phyloP scores from a whole-genome alignment of 73 alveolate species.

The Paramecium biaurelia region DNA sequence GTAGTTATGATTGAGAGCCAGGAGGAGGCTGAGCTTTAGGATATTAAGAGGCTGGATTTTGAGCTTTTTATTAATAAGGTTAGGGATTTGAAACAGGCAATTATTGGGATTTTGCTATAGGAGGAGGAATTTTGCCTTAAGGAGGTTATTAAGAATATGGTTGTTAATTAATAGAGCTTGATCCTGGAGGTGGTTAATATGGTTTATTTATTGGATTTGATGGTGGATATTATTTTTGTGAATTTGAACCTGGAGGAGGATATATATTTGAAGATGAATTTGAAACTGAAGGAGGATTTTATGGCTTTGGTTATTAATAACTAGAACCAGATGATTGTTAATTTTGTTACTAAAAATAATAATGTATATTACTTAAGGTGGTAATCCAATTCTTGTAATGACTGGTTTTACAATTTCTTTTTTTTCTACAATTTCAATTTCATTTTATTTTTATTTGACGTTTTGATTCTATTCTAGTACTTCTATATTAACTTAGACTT shows the following conservation, averaged over 20 bases:
- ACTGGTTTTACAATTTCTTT: neutral
- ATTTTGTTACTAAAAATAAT: neutral
- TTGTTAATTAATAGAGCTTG: neutral
- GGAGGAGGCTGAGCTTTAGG: neutral
- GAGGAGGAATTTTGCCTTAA: neutral
- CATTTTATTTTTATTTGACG: neutral
- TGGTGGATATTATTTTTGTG: neutral
- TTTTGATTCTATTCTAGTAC: neutral
- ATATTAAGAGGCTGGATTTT: too few relatives aligned
- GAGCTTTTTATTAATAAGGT: neutral
- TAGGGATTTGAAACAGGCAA: neutral
- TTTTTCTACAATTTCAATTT: neutral
- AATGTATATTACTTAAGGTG: neutral
- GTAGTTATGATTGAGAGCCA: neutral
- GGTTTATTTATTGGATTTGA: neutral
- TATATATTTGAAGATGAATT: neutral
- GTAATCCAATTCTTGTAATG: neutral
- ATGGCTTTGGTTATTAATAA: neutral
- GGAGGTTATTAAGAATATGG: neutral
- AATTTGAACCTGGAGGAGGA: neutral
- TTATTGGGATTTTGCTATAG: neutral
- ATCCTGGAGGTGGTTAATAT: neutral
- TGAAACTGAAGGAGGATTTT: neutral
- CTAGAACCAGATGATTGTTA: neutral
- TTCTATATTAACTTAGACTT: neutral